Evolutionary conservation across 768 basidiomycete species (phyloP), one percentile per base, ranked within the genome.

Genomic region (Mycena maculata): DNA sequence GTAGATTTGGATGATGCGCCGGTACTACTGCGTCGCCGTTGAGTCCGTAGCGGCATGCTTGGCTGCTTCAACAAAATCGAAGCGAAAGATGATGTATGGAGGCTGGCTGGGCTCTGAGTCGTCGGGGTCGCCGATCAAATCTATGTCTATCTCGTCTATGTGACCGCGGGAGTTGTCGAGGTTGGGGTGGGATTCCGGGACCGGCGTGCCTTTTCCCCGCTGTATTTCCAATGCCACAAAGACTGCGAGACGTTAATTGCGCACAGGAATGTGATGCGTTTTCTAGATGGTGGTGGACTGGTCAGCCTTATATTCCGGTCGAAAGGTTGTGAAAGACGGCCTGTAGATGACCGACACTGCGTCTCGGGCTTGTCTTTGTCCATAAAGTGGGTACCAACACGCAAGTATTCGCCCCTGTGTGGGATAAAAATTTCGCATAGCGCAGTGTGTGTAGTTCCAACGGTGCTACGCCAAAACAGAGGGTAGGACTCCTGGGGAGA

Each of bases 361-460:
- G 62, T 63, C 22, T 36, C 45, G 8, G 52, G 52, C 27, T 55
- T 55, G 9, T 48, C 33, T 25, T 54, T 47, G 30, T 63, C 52
- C 62, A 63, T 63, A 11, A 55, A 63, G 18, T 63, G 62, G 25
- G 41, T 62, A 1, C 50, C 42, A 22, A 63, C 27, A 3, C 53
- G 53, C 13, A 12, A 44, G 18, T 55, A 25, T 25, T 25, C 38
- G 1, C 62, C 45, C 30, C 39, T 15, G 27, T 36, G 31, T n/a
- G 36, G 41, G 1, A 39, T 20, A 22, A 63, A 63, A 8, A 63
- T 55, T 25, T 63, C 62, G 18, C 62, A 63, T 23, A 55, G 52
- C 2, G 30, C 53, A 13, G 62, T 63, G 39, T 55, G 53, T 20
- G 36, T 6, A 18, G 62, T 54, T 18, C 62, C 62, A 18, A 53